Evolutionary conservation across 208 protist genomes (phyloP), one percentile per base, ranked within the genome.

Genomic region (Wallacemonas collosoma): DNA sequence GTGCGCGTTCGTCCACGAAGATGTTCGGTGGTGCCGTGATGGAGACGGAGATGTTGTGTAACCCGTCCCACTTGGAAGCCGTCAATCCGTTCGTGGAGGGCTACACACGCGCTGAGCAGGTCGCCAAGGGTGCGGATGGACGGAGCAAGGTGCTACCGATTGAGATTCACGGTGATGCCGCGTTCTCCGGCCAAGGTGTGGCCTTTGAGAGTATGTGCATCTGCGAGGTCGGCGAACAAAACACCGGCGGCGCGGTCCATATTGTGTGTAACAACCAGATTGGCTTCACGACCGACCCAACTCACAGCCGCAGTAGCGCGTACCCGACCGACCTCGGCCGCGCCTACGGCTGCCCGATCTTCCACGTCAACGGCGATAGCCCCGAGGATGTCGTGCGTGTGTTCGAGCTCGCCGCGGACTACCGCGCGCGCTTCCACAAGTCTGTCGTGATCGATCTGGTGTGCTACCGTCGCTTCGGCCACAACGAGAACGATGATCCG

Each of bases 191-290:
- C 6, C 97, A 99, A 85, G 97, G 98, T 61, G 87, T 99, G 12
- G 88, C 98, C 64, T 99, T 99, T 77, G 98, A 99, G 82, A 97
- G 96, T 5, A 95, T 99, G 81, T 93, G 92, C 63, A 87, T 99
- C 12, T 91, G 85, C 26, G 90, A 98, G 71, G 83, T 99, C 40
- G 76, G 88, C 35, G 81, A 96, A 63, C 99, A 98, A 73, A 78
- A 88, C 51, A 98, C 97, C 9, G 98, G 98, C 57, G 99, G 99
- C 73, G 99, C 98, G 7, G 91, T 99, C 67, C 99, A 99, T 84
- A 89, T 99, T 38, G 94, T 99, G 56, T 97, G 99, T 57, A 99
- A 99, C 88, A 99, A 99, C 81, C 98, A 99, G 89, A 98, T 99
- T 82, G 98, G 98, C 76, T 99, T 99, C 87, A 99, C 98, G 39